These are phyloP conservation scores for Fusarium dimerum DNA, from an alignment of 2,329 filamentous ascomycete species.

Conservation along the genomic window DNA sequence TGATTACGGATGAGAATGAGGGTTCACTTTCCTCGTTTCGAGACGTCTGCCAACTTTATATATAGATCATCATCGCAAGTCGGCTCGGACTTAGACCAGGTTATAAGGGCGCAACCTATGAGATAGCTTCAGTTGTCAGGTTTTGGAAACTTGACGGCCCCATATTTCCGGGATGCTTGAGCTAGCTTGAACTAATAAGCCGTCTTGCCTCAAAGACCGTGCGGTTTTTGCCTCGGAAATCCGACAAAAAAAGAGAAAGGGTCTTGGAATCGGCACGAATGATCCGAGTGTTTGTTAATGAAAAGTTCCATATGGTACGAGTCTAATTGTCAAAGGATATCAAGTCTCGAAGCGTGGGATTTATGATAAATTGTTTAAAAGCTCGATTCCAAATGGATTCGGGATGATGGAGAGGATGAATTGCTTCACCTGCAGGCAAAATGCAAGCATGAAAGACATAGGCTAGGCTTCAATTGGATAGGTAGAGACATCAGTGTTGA, in stretches of 20 bases:
- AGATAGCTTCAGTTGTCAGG: neutral
- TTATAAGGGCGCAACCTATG: neutral
- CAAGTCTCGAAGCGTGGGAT: too few species aligned
- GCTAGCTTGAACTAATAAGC: neutral
- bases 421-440: too few species aligned
- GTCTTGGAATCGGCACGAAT: neutral
- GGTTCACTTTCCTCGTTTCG: too few species aligned
- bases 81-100: neutral
- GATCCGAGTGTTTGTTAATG: neutral
- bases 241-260: neutral
- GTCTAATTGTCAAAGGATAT: neutral
- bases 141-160: neutral
- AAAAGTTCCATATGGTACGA: neutral
- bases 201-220: neutral
- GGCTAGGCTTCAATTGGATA: too few species aligned
- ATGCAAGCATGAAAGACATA: too few species aligned
- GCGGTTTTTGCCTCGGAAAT: neutral
- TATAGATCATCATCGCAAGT: neutral
- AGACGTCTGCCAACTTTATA: neutral
- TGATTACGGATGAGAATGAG: too few species aligned
- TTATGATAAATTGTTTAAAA: too few species aligned
- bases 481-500: too few species aligned
- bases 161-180: neutral
- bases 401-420: too few species aligned
- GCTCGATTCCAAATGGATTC: too few species aligned